Evolutionary conservation across 768 basidiomycete genomes (phyloP).

Genomic region (Suillus placidus): DNA sequence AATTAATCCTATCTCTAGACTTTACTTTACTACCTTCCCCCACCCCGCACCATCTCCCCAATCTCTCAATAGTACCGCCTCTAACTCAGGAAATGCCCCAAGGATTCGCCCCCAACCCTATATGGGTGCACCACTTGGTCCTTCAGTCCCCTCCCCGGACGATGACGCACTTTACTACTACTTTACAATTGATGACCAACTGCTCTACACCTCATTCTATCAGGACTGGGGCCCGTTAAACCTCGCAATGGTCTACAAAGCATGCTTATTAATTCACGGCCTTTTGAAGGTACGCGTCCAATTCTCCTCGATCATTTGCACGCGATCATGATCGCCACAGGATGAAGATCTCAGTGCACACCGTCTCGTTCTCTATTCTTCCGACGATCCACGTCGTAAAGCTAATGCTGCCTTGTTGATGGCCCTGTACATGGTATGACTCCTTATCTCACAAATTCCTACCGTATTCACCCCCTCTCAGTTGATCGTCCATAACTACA

Average conservation of each 20-base stretch:
- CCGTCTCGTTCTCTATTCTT: constrained; percentile 85
- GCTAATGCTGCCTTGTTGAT: constrained; percentile 95
- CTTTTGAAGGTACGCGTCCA: constrained; percentile 68
- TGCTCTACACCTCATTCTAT: constrained; percentile 91
- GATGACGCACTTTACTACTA: constrained; percentile 81
- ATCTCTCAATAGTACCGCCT: constrained; percentile 59
- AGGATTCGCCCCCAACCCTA: constrained; percentile 61
- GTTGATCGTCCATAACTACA: constrained; percentile 90
- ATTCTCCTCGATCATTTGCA: constrained; percentile 29
- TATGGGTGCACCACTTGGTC: constrained; percentile 55
- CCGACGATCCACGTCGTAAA: constrained; percentile 82
- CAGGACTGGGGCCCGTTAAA: constrained; percentile 95
- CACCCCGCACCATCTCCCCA: constrained; percentile 71
- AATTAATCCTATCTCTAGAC: constrained; percentile 43
- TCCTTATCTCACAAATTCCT: constrained; percentile 10
- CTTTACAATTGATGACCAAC: constrained; percentile 91
- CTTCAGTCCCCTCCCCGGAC: constrained; percentile 61
- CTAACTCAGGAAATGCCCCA: constrained; percentile 57
- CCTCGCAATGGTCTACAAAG: constrained; percentile 91
- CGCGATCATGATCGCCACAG: constrained; percentile 42
- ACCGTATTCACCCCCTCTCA: constrained; percentile 37
- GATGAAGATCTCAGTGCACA: constrained; percentile 74
- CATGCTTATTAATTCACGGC: constrained; percentile 89
- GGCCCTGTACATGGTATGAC: constrained; percentile 86
- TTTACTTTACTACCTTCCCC: constrained; percentile 90